A percentile compares a stretch with the other conserved stretches of the same genome.
Evolutionary conservation across 2,329 filamentous ascomycete genomes (phyloP).

Genomic region (Cladosporium velox): DNA sequence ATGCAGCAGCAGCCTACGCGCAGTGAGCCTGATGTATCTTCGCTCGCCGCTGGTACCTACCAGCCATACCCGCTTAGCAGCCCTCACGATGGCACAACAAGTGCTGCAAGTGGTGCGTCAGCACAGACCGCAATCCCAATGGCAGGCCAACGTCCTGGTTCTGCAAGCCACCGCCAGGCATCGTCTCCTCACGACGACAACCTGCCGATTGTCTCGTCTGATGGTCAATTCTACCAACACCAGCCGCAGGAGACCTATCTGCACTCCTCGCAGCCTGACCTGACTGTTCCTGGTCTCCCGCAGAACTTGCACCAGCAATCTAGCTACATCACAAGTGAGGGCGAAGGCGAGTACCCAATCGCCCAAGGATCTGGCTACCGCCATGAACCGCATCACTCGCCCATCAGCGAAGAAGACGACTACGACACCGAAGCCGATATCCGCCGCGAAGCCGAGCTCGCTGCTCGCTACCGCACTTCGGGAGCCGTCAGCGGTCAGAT

Average conservation of each 20-base stretch:
- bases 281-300: slow-evolving; percentile 1
- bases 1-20: slow-evolving; percentile 29
- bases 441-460: slow-evolving; percentile 50
- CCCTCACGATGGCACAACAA: slow-evolving; percentile 21
- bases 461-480: slow-evolving; percentile 47
- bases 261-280: slow-evolving; percentile 32
- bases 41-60: slow-evolving; percentile 36
- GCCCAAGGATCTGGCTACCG: slow-evolving; percentile 40
- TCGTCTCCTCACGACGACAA: slow-evolving; percentile 21
- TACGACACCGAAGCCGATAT: slow-evolving; percentile 57
- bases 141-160: slow-evolving; percentile 16
- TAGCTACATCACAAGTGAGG: slow-evolving; percentile 58
- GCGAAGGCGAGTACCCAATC: slow-evolving; percentile 71
- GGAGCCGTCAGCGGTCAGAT: slow-evolving; percentile 24
- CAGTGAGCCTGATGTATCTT: slow-evolving; percentile 41
- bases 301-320: slow-evolving; percentile 20
- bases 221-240: slow-evolving; percentile 47
- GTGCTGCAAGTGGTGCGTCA: slow-evolving; percentile 21
- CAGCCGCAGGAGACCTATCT: slow-evolving; percentile 39
- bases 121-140: slow-evolving; percentile 31
- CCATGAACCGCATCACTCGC: slow-evolving; percentile 24
- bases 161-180: slow-evolving; percentile 12
- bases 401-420: slow-evolving; percentile 48
- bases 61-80: slow-evolving; percentile 29
- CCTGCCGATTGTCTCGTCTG: slow-evolving; percentile 32